Base-by-base conservation (phyloP, 2,329 filamentous ascomycete species). In the Madurella fahalii region DNA sequence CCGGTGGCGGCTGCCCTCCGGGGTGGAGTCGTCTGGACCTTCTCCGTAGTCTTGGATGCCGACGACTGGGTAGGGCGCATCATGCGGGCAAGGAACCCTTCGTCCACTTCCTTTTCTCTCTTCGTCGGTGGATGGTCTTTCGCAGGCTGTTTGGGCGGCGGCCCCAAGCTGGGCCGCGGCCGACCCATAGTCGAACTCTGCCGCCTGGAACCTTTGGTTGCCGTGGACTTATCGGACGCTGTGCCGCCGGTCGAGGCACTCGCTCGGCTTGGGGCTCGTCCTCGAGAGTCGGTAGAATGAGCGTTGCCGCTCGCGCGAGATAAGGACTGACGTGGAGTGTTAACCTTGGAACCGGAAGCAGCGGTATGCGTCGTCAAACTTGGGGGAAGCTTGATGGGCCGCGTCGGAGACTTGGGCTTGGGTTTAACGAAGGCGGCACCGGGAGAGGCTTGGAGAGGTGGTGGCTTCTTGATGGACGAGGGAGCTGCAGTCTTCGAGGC, bases 81-180 rank as follows among this genome's bases (percentile, higher is more conserved):
- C 87, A 92, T 90, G 50, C 88, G 82, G n/a, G 86, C 87, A 25
- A 92, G 72, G 70, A 92, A 92, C 13, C 83, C 72, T 60, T 89
- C 85, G 59, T 89, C 85, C 1, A 87, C 76, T 16, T 80, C 79
- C 45, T 75, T 76, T 25, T 79, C 74, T 57, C 77, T 75, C 62
- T 78, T 79, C 1, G 74, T 68, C 7, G 76, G 58, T 48, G 79
- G 64, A 62, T 75, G 66, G 42, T 78, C 75, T 68, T 76, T 67
- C 56, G 79, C 72, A 9, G 75, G 67, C 60, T 80, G 84, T 69
- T 82, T 85, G 2, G 82, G 80, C 8, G 82, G 81, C 2, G 75
- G 79, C 1, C 81, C 82, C 16, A 85, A 60, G 61, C 81, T 83
- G 2, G 80, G 78, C 42, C 78, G 71, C 30, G 74, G 64, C 40